Conservation (phyloP, 2,329 filamentous ascomycete genomes). For the Clonostachys sp. region DNA sequence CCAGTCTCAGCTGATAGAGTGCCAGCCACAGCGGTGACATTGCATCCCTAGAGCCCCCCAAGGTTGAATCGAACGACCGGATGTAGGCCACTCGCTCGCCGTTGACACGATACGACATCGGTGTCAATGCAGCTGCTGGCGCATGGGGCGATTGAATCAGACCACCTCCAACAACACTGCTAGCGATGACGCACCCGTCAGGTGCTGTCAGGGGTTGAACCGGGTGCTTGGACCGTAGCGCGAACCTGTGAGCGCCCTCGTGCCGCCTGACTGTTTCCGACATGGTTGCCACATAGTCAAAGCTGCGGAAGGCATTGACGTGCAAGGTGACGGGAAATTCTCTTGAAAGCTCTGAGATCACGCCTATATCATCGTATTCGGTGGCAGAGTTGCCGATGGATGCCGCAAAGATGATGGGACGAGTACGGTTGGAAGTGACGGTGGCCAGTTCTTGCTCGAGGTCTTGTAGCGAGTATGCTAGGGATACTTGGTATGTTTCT, state of each 20-base stretch:
- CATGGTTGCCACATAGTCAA: neutral
- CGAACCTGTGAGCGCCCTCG: neutral
- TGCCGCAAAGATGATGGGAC: too few species aligned
- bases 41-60: conserved; percentile 1
- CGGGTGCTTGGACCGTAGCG: neutral
- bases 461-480: too few species aligned
- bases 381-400: too few species aligned
- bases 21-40: neutral
- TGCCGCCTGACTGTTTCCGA: neutral
- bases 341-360: too few species aligned
- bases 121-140: neutral
- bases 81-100: neutral
- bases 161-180: neutral
- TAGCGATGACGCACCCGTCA: neutral
- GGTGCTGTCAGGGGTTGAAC: neutral
- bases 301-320: neutral
- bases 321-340: neutral
- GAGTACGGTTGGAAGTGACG: too few species aligned
- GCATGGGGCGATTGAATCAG: neutral
- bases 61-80: conserved; percentile 1
- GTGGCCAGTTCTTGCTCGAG: too few species aligned
- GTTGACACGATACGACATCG: neutral
- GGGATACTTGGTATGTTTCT: too few species aligned
- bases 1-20: too few species aligned
- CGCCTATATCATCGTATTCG: too few species aligned